Conservation (phyloP, 2,329 filamentous ascomycete species). For the Atkinsonella hypoxylon region DNA sequence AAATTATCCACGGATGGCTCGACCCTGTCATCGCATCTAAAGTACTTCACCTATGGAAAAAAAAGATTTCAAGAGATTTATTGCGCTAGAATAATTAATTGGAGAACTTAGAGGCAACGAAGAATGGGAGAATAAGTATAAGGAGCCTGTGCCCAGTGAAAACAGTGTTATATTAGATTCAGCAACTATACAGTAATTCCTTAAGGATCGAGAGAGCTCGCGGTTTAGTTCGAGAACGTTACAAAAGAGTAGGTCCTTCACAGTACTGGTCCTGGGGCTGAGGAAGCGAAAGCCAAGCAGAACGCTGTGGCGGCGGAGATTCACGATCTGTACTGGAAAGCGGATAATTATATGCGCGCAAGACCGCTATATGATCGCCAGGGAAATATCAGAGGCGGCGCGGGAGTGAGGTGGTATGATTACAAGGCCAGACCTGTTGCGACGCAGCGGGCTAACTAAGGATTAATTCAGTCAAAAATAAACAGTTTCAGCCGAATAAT, state of each 20-base stretch:
- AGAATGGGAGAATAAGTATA: conserved; percentile 52
- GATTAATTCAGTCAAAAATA: too few species aligned
- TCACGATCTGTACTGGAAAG: conserved; percentile 53
- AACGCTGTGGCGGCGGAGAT: conserved; percentile 37
- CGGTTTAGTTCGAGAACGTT: conserved; percentile 42
- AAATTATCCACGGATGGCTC: conserved; percentile 62
- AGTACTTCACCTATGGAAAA: conserved; percentile 56
- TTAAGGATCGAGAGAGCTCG: conserved; percentile 40
- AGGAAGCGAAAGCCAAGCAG: conserved; percentile 23
- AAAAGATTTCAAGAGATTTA: conserved; percentile 49
- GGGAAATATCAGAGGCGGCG: neutral
- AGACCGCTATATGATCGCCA: conserved; percentile 48
- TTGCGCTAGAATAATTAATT: conserved; percentile 49
- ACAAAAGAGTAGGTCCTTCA: conserved; percentile 45
- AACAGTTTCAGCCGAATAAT: too few species aligned
- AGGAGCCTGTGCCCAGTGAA: conserved; percentile 47
- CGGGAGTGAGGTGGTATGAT: neutral
- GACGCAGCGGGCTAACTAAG: too few species aligned
- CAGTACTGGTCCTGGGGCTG: conserved; percentile 12
- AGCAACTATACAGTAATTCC: conserved; percentile 33
- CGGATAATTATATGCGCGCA: conserved; percentile 58
- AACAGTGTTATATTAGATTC: conserved; percentile 38
- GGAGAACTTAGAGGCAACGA: conserved; percentile 48
- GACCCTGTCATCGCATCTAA: conserved; percentile 64
- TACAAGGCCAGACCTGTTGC: too few species aligned